Evolutionary conservation across 192 early-diverging fungal genomes (phyloP), one percentile per base, ranked within the genome.

Genomic region (Phycomyces nitens): DNA sequence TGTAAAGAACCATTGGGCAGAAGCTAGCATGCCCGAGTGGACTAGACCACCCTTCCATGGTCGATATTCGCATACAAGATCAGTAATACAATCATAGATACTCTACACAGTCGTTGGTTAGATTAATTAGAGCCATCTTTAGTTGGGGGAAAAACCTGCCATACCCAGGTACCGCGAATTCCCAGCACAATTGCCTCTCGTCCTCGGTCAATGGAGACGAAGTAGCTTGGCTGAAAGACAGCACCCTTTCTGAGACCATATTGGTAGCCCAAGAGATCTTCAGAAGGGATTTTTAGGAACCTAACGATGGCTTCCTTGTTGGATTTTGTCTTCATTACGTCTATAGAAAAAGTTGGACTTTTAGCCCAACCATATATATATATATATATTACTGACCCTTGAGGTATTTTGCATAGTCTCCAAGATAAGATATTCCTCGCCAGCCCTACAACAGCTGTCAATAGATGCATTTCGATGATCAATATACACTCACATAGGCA

Each of bases 1-100:
- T 39, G 71, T 71, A 70, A 85, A 83, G 58, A 89, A 77, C 82
- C 82, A 89, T 59, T 86, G 80, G 16, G 88, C 88, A 2, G 86
- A 83, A 29, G 80, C 80, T 68, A 86, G 80, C 77, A 92, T 88
- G 1, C 90, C 90, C 24, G 82, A 84, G 51, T 92, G 90, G 21
- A 88, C 87, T 11, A 92, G 72, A 0, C 90, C 90, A 20, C 88
- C 90, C 59, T 88, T 86, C 89, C 88, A 91, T 27, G 85, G 88
- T 51, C 80, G 74, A 65, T 92, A 92, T 66, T 89, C 89, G 64
- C 89, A 92, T 0, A 86, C 85, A 41, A 92, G 68, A 70, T 92
- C 90, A 1, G 89, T 89, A 24, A 92, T 74, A 3, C 84, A 81
- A 61, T 92, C 90, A 60, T 88, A 85, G 0, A 83, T 71, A 44